Percentiles rank a stretch among this genome's conserved stretches.
phyloP scores from a whole-genome alignment of 805 yeast genomes.

The Kodamaea hsintzibuensis region DNA sequence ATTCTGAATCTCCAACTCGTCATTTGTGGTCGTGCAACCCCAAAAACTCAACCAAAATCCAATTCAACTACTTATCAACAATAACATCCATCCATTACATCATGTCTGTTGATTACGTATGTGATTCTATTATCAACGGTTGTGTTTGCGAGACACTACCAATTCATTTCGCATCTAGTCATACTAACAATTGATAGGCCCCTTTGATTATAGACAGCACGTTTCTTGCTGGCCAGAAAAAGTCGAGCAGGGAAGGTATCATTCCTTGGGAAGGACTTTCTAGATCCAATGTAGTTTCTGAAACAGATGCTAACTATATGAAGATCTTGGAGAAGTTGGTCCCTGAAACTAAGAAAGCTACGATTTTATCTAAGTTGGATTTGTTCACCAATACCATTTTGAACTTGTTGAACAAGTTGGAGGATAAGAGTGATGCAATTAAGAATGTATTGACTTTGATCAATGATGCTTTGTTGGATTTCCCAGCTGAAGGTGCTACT shows the following conservation, averaged over 20 bases:
- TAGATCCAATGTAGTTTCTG: constrained; percentile 65
- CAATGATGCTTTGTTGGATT: constrained; percentile 53
- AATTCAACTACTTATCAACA: constrained; percentile 1
- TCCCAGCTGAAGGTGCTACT: constrained; percentile 27
- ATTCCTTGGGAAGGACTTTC: constrained; percentile 93
- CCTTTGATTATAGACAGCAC: constrained; percentile 55
- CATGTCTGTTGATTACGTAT: constrained; percentile 18
- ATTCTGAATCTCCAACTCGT: neutral
- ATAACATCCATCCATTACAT: neutral
- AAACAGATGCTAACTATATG: constrained; percentile 65
- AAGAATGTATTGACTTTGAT: constrained; percentile 63
- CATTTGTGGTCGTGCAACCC: neutral
- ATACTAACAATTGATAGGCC: constrained; percentile 6
- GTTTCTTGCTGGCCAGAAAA: constrained; percentile 62
- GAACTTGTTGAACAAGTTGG: constrained; percentile 51
- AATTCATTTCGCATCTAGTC: constrained; percentile 14
- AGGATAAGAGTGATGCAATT: constrained; percentile 60
- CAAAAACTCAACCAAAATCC: constrained; percentile 2
- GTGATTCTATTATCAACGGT: constrained; percentile 9
- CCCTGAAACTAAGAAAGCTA: constrained; percentile 40
- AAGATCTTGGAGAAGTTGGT: constrained; percentile 54
- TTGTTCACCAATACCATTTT: constrained; percentile 56
- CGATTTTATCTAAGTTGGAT: constrained; percentile 46
- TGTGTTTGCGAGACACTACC: constrained; percentile 12
- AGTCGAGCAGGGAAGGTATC: constrained; percentile 72